Base-by-base conservation (phyloP, 1,284 basidiomycete species). In the Volvariella surrecta region DNA sequence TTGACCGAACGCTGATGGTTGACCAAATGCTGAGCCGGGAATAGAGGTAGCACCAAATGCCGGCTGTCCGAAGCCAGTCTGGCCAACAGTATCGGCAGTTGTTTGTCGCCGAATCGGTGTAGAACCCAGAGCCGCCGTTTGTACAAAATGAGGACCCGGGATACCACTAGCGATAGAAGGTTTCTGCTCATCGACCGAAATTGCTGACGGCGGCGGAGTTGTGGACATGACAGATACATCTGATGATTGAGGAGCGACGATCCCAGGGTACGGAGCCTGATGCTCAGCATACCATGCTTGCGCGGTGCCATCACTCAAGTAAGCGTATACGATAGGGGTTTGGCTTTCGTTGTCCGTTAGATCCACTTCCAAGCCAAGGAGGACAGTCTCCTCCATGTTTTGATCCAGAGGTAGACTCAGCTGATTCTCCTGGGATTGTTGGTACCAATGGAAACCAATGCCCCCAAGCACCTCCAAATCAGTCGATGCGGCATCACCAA, bases 281-380 rank as follows among this genome's bases (percentile, higher is more conserved):
- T 86, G 79, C 39, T 88, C 74, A 28, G 88, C 57, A 54, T 80
- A 70, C 82, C 89, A 92, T 2, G 71, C 88, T 31, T 82, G 71
- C 28, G 92, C 46, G 0, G 87, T 85, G 15, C 89, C 89, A 54
- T 92, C 89, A 47, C 79, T 88, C 3, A 86, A 74, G 57, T 89
- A 91, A 3, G 79, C 76, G 55, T 79, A 85, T 56, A 90, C 64
- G 42, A 89, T 69, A 0, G 89, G 89, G 7, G 53, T 52, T 1
- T 48, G 49, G 10, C 45, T 24, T 55, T 59, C 47, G 58, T 59
- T 56, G 40, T 74, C 71, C 8, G 86, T 87, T 37, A 89, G 54
- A 54, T 92, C 89, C 10, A 81, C 55, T 32, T 78, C 81, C 30
- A 92, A 62, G 1, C 75, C 79, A 13, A 90, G 57, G 2, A 89